phyloP scores from a whole-genome alignment of 345 rosid species.

The Moricandia moricandioides region DNA sequence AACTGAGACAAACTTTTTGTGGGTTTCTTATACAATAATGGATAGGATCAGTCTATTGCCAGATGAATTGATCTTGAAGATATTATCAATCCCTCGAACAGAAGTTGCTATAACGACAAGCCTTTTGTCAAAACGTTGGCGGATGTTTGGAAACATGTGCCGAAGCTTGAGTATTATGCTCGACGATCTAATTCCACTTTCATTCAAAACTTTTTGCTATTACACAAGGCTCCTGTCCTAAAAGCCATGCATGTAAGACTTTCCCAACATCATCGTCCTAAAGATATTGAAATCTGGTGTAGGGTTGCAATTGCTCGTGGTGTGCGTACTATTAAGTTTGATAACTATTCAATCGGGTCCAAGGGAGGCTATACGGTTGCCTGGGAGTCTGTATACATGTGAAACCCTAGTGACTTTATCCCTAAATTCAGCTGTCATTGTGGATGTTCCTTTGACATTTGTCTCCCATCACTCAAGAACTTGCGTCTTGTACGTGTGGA shows the following conservation, averaged over 20 bases:
- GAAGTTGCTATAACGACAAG: slow-evolving; percentile 9
- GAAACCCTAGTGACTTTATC: background rate
- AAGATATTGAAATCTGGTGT: background rate
- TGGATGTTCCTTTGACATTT: background rate
- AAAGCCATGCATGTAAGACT: background rate
- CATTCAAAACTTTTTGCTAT: background rate
- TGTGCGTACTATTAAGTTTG: background rate
- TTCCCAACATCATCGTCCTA: background rate
- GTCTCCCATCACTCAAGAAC: background rate
- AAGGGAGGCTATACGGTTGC: background rate
- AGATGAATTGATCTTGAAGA: slow-evolving; percentile 14
- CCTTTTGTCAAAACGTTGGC: slow-evolving; percentile 23
- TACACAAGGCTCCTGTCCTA: slow-evolving; percentile 1
- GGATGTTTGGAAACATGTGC: slow-evolving; percentile 13
- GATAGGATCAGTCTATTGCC: slow-evolving; percentile 7
- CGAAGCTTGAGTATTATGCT: background rate
- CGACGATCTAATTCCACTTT: background rate
- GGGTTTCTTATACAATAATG: background rate
- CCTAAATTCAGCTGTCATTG: background rate
- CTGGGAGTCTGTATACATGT: background rate
- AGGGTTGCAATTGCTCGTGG: slow-evolving; percentile 1
- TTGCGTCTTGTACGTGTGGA: background rate
- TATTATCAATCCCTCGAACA: background rate
- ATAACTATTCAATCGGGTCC: too few species aligned
- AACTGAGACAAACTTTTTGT: background rate